Conservation (phyloP, 768 basidiomycete species). For the Artomyces pyxidatus region DNA sequence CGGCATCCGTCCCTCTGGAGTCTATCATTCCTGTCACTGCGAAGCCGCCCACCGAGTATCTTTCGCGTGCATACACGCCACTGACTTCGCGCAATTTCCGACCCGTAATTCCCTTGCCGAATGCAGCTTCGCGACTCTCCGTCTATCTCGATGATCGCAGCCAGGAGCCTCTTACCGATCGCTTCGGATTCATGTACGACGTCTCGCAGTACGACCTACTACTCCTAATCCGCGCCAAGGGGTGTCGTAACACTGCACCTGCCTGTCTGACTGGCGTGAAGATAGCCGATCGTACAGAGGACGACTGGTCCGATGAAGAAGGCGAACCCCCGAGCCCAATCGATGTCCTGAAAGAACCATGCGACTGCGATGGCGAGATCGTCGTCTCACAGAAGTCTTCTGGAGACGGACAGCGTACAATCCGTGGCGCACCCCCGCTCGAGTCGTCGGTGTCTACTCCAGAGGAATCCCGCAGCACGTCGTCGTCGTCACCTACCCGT, state of each 20-base stretch:
- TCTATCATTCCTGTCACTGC: constrained; percentile 74
- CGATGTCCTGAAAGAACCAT: constrained; percentile 31
- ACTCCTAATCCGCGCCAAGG: constrained; percentile 62
- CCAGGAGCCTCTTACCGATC: constrained; percentile 65
- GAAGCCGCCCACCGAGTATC: constrained; percentile 80
- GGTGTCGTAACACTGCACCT: constrained; percentile 68
- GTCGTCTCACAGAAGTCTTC: background rate
- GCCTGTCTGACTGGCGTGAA: constrained; percentile 83
- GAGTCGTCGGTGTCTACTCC: constrained; percentile 1
- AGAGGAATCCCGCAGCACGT: background rate
- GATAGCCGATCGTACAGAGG: constrained; percentile 77
- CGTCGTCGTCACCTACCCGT: constrained; percentile 3
- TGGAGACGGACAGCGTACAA: constrained; percentile 3
- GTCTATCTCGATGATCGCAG: constrained; percentile 42
- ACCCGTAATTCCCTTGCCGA: constrained; percentile 56
- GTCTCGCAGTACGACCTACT: constrained; percentile 75
- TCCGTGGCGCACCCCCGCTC: background rate
- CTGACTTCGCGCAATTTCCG: constrained; percentile 68
- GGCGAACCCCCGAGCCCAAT: constrained; percentile 35
- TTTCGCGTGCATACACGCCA: constrained; percentile 66
- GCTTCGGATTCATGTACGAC: constrained; percentile 89
- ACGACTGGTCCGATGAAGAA: constrained; percentile 69
- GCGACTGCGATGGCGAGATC: constrained; percentile 32
- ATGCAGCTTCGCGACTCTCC: constrained; percentile 47
- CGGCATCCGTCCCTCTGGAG: constrained; percentile 56